Evolutionary conservation across 306 rosid species (phyloP), one percentile per base, ranked within the genome.

Genomic region (Citrullus colocynthis): DNA sequence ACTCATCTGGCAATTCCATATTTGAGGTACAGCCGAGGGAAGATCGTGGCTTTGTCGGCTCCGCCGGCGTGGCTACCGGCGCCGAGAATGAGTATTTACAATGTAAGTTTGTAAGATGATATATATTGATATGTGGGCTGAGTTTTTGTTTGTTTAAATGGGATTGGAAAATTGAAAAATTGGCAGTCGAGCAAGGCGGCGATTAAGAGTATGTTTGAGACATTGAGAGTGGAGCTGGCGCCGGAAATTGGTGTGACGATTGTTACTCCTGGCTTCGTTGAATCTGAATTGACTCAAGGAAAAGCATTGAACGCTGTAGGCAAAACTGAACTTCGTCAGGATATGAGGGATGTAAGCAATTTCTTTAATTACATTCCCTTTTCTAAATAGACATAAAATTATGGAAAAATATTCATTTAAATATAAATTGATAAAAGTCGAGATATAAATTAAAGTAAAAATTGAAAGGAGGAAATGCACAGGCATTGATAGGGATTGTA

Each of bases 111-210:
- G 7, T 52, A 52, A 64, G 28, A 24, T 24, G 28, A 24, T 24
- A 24, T 24, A 59, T 6, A 24, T 24, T 21, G 54, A 48, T 15
- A 4, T 59, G 16, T 55, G 30, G 5, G 18, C n/a, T 57, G 3
- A 20, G 3, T 2, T 20, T n/a, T 18, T 54, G 16, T 3, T 28
- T 56, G 10, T 57, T 0, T 57, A 44, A 36, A 44, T 12, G 20
- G 14, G 36, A 8, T 72, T 70, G 32, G 9, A 55, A 55, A 6
- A 55, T 55, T 55, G 9, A 51, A 15, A 32, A 32, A 2, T 32
- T 41, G 14, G 21, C 85, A 90, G 96, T 93, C 96, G 70, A 89
- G 90, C 81, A 89, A 91, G 81, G 90, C 96, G 39, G 93, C 96
- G 0, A 24, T 88, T 7, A 54, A 76, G 13, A 82, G 65, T 54